Base-by-base conservation (phyloP, 2,329 filamentous ascomycete genomes). In the Cordyceps fumosorosea region DNA sequence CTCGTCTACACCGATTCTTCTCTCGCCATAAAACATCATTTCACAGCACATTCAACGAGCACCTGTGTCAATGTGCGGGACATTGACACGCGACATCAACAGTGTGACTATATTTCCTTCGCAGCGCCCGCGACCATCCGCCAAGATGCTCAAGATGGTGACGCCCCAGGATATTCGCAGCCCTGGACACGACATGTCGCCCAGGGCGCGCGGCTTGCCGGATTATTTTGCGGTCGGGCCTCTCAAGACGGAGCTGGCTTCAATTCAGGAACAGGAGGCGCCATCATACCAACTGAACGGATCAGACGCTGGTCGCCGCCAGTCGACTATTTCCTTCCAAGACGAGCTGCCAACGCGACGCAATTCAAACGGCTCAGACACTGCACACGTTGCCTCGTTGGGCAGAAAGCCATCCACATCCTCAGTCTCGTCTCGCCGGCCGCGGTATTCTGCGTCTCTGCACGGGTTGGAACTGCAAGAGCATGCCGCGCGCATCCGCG, bases 381-480 rank as follows among this genome's bases (percentile, higher is more conserved):
- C 70, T 54, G 72, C 70, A 64, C 53, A 37, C 29, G 26, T 26
- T 66, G 71, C 67, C 32, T 67, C 69, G 14, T 65, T 73, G 56
- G 75, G 74, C 51, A 74, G 78, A 56, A 81, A 81, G 65, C 75
- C 75, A 14, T 84, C 81, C 1, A 69, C 76, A 37, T 77, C 78
- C 34, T 82, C 78, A 16, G 75, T 84, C 58, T 75, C 75, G 10
- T 83, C 83, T 66, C 77, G 75, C 3, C 69, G 72, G n/a, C 75
- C 75, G 32, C 70, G 69, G 0, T 76, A 81, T 64, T 78, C 77
- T 4, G 72, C 73, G 22, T 71, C 83, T 20, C 80, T 81, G 4
- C 81, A 82, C 64, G 81, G 80, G 29, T 65, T 69, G 3, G 79
- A 80, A 63, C 78, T 79, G 63, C 75, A 74, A 60, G 78, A 79